phyloP scores from a whole-genome alignment of 2,329 filamentous ascomycete genomes.

The Cladosporium sp. region DNA sequence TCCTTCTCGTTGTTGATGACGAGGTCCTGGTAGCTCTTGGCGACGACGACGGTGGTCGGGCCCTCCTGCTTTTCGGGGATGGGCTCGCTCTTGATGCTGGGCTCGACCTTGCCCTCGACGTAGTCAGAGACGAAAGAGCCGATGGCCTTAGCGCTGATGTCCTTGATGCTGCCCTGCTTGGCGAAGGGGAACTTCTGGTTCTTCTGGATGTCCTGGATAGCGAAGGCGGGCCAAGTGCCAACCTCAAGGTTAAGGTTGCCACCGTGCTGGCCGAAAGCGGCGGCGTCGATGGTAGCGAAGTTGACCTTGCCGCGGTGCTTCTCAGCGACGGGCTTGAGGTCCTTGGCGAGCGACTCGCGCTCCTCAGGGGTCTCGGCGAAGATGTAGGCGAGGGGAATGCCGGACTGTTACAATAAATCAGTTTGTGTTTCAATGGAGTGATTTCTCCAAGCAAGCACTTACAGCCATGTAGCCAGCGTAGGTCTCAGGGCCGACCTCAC shows the following conservation, averaged over 20 bases:
- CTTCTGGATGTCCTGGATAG: conserved; percentile 91
- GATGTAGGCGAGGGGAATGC: conserved; percentile 92
- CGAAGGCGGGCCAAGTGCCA: conserved; percentile 93
- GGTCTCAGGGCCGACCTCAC: conserved; percentile 94
- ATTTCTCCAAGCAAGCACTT: conserved; percentile 26
- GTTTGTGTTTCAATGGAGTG: background rate
- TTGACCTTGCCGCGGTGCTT: conserved; percentile 92
- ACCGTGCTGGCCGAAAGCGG: conserved; percentile 88
- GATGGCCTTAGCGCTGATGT: conserved; percentile 68
- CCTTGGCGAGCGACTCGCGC: conserved; percentile 68
- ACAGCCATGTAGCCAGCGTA: conserved; percentile 90
- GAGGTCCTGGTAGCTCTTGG: conserved; percentile 85
- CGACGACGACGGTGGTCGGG: conserved; percentile 79
- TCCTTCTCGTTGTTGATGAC: conserved; percentile 94
- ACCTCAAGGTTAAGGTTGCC: conserved; percentile 95
- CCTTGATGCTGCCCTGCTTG: conserved; percentile 62
- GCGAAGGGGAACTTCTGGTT: conserved; percentile 91
- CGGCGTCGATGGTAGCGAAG: conserved; percentile 96
- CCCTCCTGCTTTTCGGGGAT: conserved; percentile 91
- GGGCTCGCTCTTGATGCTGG: conserved; percentile 97
- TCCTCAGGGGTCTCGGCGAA: conserved; percentile 90
- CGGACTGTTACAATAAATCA: conserved; percentile 46
- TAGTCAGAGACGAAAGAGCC: conserved; percentile 81
- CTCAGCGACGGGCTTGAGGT: conserved; percentile 79
- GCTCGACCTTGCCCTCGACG: conserved; percentile 77